Evolutionary conservation across 78 protist genomes (phyloP).

Genomic region (Planoprotostelium fungivorum): DNA sequence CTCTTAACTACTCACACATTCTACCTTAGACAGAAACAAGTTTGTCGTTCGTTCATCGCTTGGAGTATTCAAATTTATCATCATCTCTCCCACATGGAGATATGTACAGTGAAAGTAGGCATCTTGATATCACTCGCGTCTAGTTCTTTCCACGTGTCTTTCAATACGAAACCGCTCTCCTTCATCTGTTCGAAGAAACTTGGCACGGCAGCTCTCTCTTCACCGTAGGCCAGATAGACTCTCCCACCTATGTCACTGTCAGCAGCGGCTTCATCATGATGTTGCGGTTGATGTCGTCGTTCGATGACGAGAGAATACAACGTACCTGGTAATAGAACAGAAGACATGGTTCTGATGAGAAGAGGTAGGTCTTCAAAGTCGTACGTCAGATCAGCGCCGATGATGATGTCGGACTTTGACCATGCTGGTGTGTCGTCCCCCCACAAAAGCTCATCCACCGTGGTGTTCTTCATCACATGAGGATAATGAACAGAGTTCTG

Average conservation of each 20-base stretch:
- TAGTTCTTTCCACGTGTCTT: not conserved
- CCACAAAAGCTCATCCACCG: not conserved
- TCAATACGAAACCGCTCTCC: not conserved
- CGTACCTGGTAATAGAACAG: not conserved
- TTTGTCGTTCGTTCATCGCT: no score
- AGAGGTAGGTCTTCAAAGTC: not conserved
- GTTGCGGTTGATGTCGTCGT: no score
- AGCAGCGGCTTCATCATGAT: no score
- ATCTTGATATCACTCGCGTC: not conserved
- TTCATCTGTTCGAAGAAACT: not conserved
- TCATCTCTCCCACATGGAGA: no score
- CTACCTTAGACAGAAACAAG: no score
- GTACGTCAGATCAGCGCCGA: not conserved
- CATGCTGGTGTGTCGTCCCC: not conserved
- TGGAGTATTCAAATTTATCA: no score
- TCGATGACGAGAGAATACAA: not conserved
- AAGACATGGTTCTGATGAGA: not conserved
- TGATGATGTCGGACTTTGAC: not conserved
- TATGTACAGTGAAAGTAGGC: not conserved
- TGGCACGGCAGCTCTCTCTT: not conserved
- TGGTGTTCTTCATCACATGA: not conserved
- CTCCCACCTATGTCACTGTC: not conserved
- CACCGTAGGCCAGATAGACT: not conserved
- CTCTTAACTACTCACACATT: no score
- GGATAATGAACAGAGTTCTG: not conserved